Evolutionary conservation across 352 stramenopile genomes (phyloP).

Genomic region (Blastocystis sp.): DNA sequence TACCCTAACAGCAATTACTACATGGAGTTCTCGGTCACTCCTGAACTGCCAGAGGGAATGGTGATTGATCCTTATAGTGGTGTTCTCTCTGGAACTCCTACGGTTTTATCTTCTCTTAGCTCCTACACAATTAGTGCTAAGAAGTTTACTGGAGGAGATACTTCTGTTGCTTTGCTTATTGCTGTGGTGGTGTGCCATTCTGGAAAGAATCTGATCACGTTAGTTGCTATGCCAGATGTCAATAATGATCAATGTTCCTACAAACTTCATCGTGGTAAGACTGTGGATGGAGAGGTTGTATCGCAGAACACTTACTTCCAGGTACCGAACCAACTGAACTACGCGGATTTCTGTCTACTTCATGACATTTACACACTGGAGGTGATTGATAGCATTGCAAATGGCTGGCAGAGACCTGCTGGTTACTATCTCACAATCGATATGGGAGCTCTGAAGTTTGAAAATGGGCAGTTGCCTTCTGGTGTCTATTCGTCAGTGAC

Average conservation of each 20-base stretch:
- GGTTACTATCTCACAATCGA: slow-evolving; percentile 37
- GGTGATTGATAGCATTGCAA: not conserved
- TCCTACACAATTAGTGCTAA: not conserved
- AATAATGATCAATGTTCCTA: not conserved
- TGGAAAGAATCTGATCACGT: not conserved
- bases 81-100: not conserved
- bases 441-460: slow-evolving; percentile 23
- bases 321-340: not conserved
- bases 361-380: slow-evolving; percentile 32
- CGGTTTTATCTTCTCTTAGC: not conserved
- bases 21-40: not conserved
- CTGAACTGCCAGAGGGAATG: not conserved
- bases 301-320: not conserved
- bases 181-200: not conserved
- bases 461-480: not conserved
- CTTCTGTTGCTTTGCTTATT: not conserved
- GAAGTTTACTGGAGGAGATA: not conserved
- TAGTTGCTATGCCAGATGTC: not conserved
- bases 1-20: not conserved
- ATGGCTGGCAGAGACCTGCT: not conserved
- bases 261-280: slow-evolving; percentile 3
- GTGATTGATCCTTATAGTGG: not conserved
- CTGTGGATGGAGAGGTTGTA: not conserved
- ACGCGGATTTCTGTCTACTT: slow-evolving; percentile 29
- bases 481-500: not conserved